Base-by-base conservation (phyloP, 2,329 filamentous ascomycete genomes). In the Anisogramma anomala region DNA sequence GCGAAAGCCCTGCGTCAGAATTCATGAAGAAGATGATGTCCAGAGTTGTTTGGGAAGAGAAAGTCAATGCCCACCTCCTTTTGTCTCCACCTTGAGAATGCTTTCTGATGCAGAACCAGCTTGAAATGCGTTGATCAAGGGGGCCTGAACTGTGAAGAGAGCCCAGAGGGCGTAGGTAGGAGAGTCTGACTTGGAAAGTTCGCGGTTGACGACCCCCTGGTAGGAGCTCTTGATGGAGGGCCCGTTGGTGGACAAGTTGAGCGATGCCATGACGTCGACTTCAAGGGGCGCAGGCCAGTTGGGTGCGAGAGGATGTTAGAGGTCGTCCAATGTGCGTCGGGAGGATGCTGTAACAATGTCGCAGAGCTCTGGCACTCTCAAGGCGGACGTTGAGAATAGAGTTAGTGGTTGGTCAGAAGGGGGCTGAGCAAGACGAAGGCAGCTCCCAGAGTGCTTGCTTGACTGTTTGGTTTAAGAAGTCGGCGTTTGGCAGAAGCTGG, bases 121-220 rank as follows among this genome's bases (percentile, higher is more conserved):
- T 63, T 94, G 86, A 61, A 98, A 98, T 45, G 88, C 88, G 66
- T 83, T 96, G 58, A 86, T 74, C 30, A 98, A 75, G 41, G 91
- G 91, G 46, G 89, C 84, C 59, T 91, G 84, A 30, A 98, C 91
- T 6, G 84, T 84, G 66, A 93, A 94, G 47, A 98, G 69, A 15
- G 86, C 89, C 91, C 91, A 98, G 68, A 89, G 84, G 48, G 77
- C 87, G 57, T 84, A 84, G 35, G 87, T 94, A 28, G 84, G 74
- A 35, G 88, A 94, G 57, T 69, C 70, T 26, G 71, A 68, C 25
- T 69, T 64, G 19, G 65, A 59, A 38, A 66, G 58, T 35, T 66
- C 60, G 46, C 66, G 68, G 52, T 72, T 75, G 53, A 77, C 61
- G 47, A 78, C 72, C 37, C 66, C 68, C 53, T 69, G 67, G 58